Percentiles rank a stretch among this genome's conserved stretches.
phyloP scores from a whole-genome alignment of 768 basidiomycete species.

The Russula griseocarnosa region DNA sequence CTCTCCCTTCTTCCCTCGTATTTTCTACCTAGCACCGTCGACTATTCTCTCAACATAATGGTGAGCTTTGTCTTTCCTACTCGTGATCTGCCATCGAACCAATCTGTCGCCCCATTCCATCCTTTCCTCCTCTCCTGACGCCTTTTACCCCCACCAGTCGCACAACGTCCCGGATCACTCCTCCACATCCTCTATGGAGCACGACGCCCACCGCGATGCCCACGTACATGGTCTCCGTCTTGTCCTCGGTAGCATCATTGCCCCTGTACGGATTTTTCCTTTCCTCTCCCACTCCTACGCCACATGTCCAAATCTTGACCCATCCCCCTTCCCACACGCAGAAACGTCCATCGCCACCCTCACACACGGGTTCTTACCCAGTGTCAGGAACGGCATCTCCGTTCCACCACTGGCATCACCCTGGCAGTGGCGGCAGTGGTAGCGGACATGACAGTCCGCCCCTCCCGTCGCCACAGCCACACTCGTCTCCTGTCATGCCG shows the following conservation, averaged over 20 bases:
- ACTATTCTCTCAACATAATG: background rate
- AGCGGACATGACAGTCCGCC: constrained; percentile 20
- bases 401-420: constrained; percentile 38
- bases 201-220: constrained; percentile 34
- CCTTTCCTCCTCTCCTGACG: background rate
- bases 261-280: constrained; percentile 45
- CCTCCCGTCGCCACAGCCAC: constrained; percentile 26
- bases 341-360: constrained; percentile 47
- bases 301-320: constrained; percentile 7
- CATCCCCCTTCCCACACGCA: constrained; percentile 28
- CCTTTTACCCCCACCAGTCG: background rate
- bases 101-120: too few species aligned
- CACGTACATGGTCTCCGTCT: constrained; percentile 42
- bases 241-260: constrained; percentile 56
- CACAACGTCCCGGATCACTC: constrained; percentile 4
- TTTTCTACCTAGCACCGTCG: background rate
- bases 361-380: constrained; percentile 40
- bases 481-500: constrained; percentile 28
- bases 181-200: constrained; percentile 17
- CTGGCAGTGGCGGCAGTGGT: background rate
- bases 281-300: constrained; percentile 16
- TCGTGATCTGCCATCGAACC: background rate
- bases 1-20: background rate
- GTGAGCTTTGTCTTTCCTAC: background rate
- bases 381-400: constrained; percentile 52